phyloP scores from a whole-genome alignment of 2,329 filamentous ascomycete species.

The Rhynchosporium secalis region DNA sequence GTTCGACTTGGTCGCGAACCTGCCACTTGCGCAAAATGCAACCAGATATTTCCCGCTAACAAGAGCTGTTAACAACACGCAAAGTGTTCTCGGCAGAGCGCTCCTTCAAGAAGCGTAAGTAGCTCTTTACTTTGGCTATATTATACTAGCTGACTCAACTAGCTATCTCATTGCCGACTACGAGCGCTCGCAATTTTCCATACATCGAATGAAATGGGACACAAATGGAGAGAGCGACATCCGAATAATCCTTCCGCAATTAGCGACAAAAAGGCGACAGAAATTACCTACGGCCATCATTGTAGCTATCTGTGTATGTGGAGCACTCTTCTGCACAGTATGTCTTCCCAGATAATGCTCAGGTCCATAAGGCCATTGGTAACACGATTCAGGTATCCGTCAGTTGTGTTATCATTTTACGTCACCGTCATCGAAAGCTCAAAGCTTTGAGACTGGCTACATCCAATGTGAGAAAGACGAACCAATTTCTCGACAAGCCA shows the following conservation, averaged over 20 bases:
- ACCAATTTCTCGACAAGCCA: background rate
- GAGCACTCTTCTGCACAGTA: slow-evolving; percentile 19
- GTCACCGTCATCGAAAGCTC: background rate
- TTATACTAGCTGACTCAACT: background rate
- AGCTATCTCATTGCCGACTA: slow-evolving; percentile 42
- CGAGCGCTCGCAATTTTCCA: slow-evolving; percentile 44
- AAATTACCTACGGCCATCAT: slow-evolving; percentile 2
- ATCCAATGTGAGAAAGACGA: background rate
- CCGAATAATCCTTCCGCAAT: slow-evolving; percentile 25
- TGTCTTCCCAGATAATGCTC: background rate
- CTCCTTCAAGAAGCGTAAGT: slow-evolving; percentile 44
- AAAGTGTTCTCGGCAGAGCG: slow-evolving; percentile 43
- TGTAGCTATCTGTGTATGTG: slow-evolving; percentile 17
- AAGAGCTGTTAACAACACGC: slow-evolving; percentile 38
- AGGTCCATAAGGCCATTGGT: background rate
- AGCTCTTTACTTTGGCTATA: background rate
- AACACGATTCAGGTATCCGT: background rate
- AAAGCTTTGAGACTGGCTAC: background rate
- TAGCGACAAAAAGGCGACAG: background rate
- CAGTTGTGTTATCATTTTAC: slow-evolving; percentile 11
- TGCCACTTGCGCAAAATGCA: slow-evolving; percentile 37
- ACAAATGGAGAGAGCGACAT: slow-evolving; percentile 24
- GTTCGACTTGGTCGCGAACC: slow-evolving; percentile 42
- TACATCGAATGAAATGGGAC: slow-evolving; percentile 37
- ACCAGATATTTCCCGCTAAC: slow-evolving; percentile 44